Evolutionary conservation across 2,329 filamentous ascomycete species (phyloP), one percentile per base, ranked within the genome.

Genomic region (Incumbomyces delicatus): DNA sequence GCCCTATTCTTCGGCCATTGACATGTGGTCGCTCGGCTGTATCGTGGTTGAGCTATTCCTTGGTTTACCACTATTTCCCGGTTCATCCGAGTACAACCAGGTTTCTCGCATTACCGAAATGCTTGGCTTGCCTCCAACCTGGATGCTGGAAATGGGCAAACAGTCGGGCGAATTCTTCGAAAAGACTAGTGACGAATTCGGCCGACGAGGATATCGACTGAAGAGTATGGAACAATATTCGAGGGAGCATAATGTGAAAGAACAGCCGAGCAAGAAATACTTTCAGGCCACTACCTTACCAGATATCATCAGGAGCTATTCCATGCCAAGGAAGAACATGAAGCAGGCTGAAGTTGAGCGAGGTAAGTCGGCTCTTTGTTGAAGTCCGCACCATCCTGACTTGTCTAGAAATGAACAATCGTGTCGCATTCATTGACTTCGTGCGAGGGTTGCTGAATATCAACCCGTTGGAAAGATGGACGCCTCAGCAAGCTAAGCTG

Each of bases 101-200:
- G 89, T 98, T 14, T 90, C 90, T 22, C 78, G 92, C 44, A 98
- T 98, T 53, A 89, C 92, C 17, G 92, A 98, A 68, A 98, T 98
- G 92, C 77, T 98, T 7, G 92, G 92, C 10, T 82, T 95, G 55
- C 90, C 92, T 1, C 90, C 88, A 32, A 94, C 88, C 54, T 98
- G 92, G 92, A 98, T 98, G 92, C 77, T 98, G 47, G 92, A 98
- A 63, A 94, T 95, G 77, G 92, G 92, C 58, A 98, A 98, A 67
- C 92, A 98, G 65, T 87, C 90, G 1, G 87, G 87, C 37, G 89
- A 96, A 58, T 98, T 98, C 64, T 98, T 95, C 60, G 90, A 98
- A 66, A 95, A 95, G 68, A 74, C 75, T 12, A 79, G 82, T 53
- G 92, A 98, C 61, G 92, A 98, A 61, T 98, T 87, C 60, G 90